Conservation (phyloP, 2,329 filamentous ascomycete species). For the Kalmusia sp. region DNA sequence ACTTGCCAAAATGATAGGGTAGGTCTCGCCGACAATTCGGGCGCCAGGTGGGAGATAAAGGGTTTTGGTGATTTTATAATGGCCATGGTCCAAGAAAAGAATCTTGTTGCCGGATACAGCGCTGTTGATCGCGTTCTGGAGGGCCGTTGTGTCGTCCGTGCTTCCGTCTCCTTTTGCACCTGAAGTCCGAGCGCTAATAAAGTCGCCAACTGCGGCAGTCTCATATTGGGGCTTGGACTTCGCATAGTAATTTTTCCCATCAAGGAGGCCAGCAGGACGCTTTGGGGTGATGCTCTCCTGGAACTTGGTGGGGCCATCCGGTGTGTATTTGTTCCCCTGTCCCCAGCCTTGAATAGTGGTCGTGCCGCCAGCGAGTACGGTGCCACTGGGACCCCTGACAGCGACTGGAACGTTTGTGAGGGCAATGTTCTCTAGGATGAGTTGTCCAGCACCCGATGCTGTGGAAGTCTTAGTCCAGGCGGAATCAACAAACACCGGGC, state of each 20-base stretch:
- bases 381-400: constrained; percentile 36
- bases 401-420: constrained; percentile 43
- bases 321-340: constrained; percentile 45
- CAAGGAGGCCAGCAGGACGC: constrained; percentile 57
- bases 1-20: constrained; percentile 82
- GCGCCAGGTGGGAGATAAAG: constrained; percentile 71
- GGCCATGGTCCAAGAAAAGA: constrained; percentile 66
- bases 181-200: constrained; percentile 60
- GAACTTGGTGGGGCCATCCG: constrained; percentile 53
- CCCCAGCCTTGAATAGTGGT: constrained; percentile 45
- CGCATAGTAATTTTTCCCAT: constrained; percentile 57
- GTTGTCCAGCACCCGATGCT: constrained; percentile 55
- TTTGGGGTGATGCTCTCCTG: constrained; percentile 55
- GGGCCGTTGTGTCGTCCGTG: constrained; percentile 81
- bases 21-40: constrained; percentile 84
- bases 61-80: constrained; percentile 64
- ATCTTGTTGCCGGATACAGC: constrained; percentile 62
- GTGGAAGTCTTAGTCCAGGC: constrained; percentile 43
- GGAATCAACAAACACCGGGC: constrained; percentile 58
- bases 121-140: constrained; percentile 76
- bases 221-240: constrained; percentile 60
- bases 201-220: constrained; percentile 63
- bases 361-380: constrained; percentile 40
- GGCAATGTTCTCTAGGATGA: constrained; percentile 64
- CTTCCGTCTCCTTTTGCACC: constrained; percentile 78